A percentile compares a stretch with the other conserved stretches of the same genome.
These are phyloP conservation scores for Aphanomyces invadans DNA, from an alignment of 352 stramenopile species.

Conservation along the genomic window DNA sequence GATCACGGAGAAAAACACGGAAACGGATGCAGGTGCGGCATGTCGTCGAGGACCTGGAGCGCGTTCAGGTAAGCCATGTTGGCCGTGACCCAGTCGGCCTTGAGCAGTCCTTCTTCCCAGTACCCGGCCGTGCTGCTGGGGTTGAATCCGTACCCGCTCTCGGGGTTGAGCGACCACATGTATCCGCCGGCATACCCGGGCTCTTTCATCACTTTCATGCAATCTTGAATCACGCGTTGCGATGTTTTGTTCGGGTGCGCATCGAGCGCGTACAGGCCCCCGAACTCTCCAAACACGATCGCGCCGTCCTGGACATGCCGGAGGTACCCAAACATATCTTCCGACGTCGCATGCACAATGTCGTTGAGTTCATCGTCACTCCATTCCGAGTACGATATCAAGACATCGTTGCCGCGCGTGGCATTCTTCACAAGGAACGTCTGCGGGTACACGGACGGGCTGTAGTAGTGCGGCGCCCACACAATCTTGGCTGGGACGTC, in stretches of 20 bases:
- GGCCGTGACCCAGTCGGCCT: slow-evolving; percentile 58
- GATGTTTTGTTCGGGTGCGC: slow-evolving; percentile 42
- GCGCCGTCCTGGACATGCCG: slow-evolving; percentile 35
- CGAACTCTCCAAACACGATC: slow-evolving; percentile 61
- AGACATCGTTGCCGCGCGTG: slow-evolving; percentile 26
- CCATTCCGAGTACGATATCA: slow-evolving; percentile 42
- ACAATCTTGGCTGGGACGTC: slow-evolving; percentile 48
- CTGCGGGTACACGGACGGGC: slow-evolving; percentile 50
- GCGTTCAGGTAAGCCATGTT: slow-evolving; percentile 59
- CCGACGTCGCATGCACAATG: slow-evolving; percentile 53
- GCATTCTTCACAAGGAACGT: slow-evolving; percentile 51
- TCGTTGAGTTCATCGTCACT: slow-evolving; percentile 39
- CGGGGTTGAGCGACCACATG: slow-evolving; percentile 70
- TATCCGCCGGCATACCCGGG: slow-evolving; percentile 48
- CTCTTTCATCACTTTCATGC: slow-evolving; percentile 49
- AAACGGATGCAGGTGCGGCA: slow-evolving; percentile 53
- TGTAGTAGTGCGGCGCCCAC: slow-evolving; percentile 67
- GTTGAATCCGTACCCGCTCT: slow-evolving; percentile 68
- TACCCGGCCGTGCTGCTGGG: slow-evolving; percentile 38
- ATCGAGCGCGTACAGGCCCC: slow-evolving; percentile 52
- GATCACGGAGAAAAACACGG: slow-evolving; percentile 45
- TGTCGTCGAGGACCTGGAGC: slow-evolving; percentile 52
- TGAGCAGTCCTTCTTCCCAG: slow-evolving; percentile 61
- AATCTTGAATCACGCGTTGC: slow-evolving; percentile 50
- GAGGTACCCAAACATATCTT: slow-evolving; percentile 68